Evolutionary conservation across 768 basidiomycete genomes (phyloP), one percentile per base, ranked within the genome.

Genomic region (Podaxis pistillaris): DNA sequence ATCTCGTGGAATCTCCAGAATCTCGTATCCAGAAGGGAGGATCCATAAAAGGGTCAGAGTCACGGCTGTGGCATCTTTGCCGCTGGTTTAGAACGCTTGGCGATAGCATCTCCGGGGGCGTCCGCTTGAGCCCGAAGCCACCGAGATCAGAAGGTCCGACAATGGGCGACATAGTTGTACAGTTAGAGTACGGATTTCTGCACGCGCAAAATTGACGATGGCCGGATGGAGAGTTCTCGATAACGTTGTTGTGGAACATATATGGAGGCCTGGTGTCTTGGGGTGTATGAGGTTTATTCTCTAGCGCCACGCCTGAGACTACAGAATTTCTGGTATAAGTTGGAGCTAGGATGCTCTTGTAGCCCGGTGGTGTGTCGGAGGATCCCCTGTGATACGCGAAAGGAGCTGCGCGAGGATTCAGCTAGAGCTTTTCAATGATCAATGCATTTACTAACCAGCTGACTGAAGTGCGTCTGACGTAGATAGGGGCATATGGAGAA

Each of bases 161-260:
- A 41, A 28, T 52, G 19, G 59, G 51, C 5, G 51, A 60, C 17
- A 44, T 28, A 6, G 40, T 33, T 13, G n/a, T 38, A 52, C 38
- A 44, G n/a, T 60, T 51, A 4, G 51, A 60, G 38, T 50, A 60
- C 33, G 59, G 59, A 19, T 60, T 38, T 15, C 50, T 52, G 17
- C 59, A 60, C 3, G 50, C 59, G 26, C 59, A 60, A 52, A 60
- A 60, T 15, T 53, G 37, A n/a, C 59, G 59, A 4, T 37, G 38
- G 15, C 44, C 26, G 30, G 28, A 24, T 50, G n/a, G 19, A 38
- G n/a, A 9, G n/a, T 22, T 30, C 15, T 40, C 51, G 28, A 41
- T 1, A 13, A 33, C 4, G 11, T 3, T 28, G 22, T 44, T 44
- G 33, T 12, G 58, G 19, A 17, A 6, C 6, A n/a, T 38, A 30